phyloP scores from a whole-genome alignment of 1,139 yeast genomes.

The Saccharomyces hybrid region DNA sequence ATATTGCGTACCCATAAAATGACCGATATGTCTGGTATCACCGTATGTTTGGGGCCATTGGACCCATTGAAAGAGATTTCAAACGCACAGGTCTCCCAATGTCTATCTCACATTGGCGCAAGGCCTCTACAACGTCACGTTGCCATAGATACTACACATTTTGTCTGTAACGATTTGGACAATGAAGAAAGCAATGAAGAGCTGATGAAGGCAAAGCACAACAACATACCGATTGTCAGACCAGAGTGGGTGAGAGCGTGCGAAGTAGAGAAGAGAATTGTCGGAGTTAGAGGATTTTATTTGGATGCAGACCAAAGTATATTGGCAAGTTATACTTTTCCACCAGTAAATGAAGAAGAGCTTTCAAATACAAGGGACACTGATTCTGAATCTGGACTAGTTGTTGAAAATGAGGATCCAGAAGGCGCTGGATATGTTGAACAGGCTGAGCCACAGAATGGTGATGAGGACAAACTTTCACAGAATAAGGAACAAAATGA shows the following conservation, averaged over 20 bases:
- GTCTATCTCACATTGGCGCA: slow-evolving; percentile 73
- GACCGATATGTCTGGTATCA: slow-evolving; percentile 92
- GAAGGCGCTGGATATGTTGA: background rate
- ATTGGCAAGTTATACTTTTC: slow-evolving; percentile 30
- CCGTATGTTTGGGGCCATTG: slow-evolving; percentile 81
- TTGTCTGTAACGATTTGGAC: slow-evolving; percentile 58
- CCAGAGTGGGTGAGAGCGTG: slow-evolving; percentile 98
- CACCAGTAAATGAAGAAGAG: slow-evolving; percentile 16
- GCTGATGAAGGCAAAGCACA: slow-evolving; percentile 64
- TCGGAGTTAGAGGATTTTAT: slow-evolving; percentile 84
- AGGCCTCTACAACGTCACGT: slow-evolving; percentile 66
- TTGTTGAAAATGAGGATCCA: slow-evolving; percentile 9
- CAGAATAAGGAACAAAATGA: slow-evolving; percentile 1
- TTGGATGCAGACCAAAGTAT: slow-evolving; percentile 39
- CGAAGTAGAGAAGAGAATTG: slow-evolving; percentile 78
- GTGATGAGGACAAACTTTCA: background rate
- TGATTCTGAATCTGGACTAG: slow-evolving; percentile 7
- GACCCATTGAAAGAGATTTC: slow-evolving; percentile 53
- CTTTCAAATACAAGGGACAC: slow-evolving; percentile 3
- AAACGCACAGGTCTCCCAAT: slow-evolving; percentile 51
- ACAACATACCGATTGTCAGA: slow-evolving; percentile 87
- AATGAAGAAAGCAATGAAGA: slow-evolving; percentile 23
- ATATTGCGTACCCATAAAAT: slow-evolving; percentile 82
- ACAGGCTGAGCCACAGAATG: slow-evolving; percentile 4
- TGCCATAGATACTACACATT: slow-evolving; percentile 89